Evolutionary conservation across 2,329 filamentous ascomycete species (phyloP).

Genomic region (Pseudocercospora pini-densiflorae): DNA sequence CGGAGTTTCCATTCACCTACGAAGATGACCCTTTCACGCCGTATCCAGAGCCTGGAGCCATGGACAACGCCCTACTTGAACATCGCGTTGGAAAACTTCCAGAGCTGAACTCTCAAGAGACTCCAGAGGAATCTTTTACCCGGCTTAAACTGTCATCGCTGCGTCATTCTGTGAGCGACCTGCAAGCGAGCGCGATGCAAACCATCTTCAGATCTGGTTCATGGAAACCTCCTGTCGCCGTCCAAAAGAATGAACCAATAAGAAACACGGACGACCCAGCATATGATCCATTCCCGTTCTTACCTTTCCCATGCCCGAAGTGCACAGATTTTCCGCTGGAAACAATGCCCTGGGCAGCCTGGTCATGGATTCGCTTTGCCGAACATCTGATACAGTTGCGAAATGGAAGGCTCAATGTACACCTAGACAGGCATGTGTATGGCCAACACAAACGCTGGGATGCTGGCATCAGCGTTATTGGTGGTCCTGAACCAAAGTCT

Average conservation of each 20-base stretch:
- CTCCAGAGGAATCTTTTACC: background rate
- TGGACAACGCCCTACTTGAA: background rate
- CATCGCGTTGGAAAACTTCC: background rate
- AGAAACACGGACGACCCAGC: background rate
- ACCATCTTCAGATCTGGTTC: background rate
- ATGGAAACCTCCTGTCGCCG: background rate
- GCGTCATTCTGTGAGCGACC: background rate
- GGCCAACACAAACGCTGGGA: conserved; percentile 1
- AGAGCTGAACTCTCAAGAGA: background rate
- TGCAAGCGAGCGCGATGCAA: background rate
- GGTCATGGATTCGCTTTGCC: background rate
- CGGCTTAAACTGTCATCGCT: background rate
- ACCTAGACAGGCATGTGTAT: background rate
- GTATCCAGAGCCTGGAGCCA: background rate
- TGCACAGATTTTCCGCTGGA: conserved; percentile 1
- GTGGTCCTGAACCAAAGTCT: background rate
- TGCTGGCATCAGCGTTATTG: background rate
- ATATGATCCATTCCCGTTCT: background rate
- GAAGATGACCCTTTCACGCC: background rate
- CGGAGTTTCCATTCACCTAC: background rate
- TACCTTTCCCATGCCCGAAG: background rate
- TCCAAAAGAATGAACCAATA: background rate
- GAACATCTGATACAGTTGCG: background rate
- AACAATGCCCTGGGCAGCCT: background rate
- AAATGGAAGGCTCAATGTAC: background rate